These are phyloP conservation scores for Aristolochia contorta DNA, from an alignment of 164 flowering plant genomes.

Conservation along the genomic window DNA sequence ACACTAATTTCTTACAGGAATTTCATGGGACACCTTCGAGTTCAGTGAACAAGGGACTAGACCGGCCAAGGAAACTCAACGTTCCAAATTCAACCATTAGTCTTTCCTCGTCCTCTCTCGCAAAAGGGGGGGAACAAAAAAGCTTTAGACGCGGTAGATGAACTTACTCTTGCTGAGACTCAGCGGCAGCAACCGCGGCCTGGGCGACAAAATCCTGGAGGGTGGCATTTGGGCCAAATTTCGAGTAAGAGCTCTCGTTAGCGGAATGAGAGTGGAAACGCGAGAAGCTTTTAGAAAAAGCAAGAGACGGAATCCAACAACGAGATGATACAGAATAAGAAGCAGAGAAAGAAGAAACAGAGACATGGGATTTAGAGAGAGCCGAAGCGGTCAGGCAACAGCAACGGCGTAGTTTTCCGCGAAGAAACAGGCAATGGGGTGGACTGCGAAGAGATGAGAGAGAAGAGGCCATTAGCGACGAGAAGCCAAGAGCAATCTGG, in stretches of 20 bases:
- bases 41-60: background rate
- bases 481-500: too few species aligned
- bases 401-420: constrained; percentile 1
- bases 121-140: too few species aligned
- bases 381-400: constrained; percentile 2
- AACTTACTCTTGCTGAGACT: constrained; percentile 6
- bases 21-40: background rate
- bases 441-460: constrained; percentile 9
- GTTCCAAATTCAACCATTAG: background rate
- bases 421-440: constrained; percentile 4
- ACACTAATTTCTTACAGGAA: too few species aligned
- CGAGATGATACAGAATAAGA: background rate
- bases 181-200: constrained; percentile 5
- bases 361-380: constrained; percentile 1
- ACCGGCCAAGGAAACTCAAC: background rate
- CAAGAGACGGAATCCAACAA: constrained; percentile 3
- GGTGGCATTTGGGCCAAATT: background rate
- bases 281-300: constrained; percentile 2
- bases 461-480: constrained; percentile 1
- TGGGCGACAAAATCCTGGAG: background rate
- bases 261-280: background rate
- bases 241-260: background rate
- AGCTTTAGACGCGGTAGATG: background rate
- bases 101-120: background rate
- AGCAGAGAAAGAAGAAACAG: background rate